These are phyloP conservation scores for Botrytis fabae DNA, from an alignment of 2,329 filamentous ascomycete species.

Conservation along the genomic window DNA sequence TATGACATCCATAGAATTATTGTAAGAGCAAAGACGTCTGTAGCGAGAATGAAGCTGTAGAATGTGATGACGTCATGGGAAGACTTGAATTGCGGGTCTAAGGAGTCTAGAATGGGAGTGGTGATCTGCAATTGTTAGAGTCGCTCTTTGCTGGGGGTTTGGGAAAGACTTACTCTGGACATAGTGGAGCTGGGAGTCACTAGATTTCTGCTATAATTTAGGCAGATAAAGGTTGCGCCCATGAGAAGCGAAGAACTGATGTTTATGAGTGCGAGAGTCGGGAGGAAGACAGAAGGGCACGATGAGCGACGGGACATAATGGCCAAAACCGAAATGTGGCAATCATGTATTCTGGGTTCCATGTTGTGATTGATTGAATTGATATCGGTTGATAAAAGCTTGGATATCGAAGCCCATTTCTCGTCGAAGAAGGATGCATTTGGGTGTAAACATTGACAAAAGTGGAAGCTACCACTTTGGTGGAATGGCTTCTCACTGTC, in stretches of 20 bases:
- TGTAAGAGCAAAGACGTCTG: not conserved
- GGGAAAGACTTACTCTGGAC: not conserved
- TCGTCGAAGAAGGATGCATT: not conserved
- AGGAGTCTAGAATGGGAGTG: not conserved
- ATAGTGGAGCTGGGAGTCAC: not conserved
- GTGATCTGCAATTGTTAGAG: not conserved
- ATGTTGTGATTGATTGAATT: not conserved
- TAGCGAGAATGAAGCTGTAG: not conserved
- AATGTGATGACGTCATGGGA: not conserved
- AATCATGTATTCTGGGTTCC: not conserved
- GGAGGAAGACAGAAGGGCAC: not conserved
- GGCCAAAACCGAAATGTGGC: no score
- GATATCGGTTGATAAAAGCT: not conserved
- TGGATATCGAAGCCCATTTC: not conserved
- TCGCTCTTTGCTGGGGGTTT: not conserved
- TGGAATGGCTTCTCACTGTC: not conserved
- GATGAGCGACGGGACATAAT: not conserved
- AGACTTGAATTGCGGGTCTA: not conserved
- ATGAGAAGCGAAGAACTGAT: slow-evolving; percentile 12
- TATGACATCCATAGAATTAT: not conserved
- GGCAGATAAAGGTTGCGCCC: not conserved
- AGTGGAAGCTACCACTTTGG: not conserved
- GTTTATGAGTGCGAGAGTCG: not conserved
- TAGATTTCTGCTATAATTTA: not conserved
- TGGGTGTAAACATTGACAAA: not conserved